Percentiles rank a stretch among this genome's conserved stretches.
Conservation (phyloP, 768 basidiomycete species). For the Leccinum aurantiacum region DNA sequence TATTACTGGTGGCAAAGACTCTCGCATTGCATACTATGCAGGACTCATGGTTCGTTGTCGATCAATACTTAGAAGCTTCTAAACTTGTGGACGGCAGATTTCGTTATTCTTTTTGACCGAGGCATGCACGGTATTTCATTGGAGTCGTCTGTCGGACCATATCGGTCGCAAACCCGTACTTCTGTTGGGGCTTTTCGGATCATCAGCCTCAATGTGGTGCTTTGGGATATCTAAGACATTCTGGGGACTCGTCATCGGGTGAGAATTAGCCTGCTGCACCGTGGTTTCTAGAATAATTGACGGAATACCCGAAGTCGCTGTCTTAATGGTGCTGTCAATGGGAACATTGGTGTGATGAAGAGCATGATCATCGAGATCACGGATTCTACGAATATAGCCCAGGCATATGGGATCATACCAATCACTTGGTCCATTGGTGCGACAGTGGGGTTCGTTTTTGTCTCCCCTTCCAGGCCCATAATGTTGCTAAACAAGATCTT, state of each 20-base stretch:
- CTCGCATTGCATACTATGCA: conserved; percentile 47
- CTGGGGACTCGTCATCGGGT: conserved; percentile 44
- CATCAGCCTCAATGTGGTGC: conserved; percentile 45
- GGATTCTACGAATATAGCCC: conserved; percentile 31
- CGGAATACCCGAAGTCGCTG: conserved; percentile 35
- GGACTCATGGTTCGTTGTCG: conserved; percentile 43
- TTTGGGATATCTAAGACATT: conserved; percentile 50
- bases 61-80: background rate
- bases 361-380: conserved; percentile 47
- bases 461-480: background rate
- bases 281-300: background rate
- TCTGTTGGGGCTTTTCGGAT: conserved; percentile 43
- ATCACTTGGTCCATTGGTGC: conserved; percentile 43
- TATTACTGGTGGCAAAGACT: conserved; percentile 45
- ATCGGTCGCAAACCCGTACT: conserved; percentile 52
- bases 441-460: conserved; percentile 41
- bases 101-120: conserved; percentile 51
- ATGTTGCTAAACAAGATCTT: conserved; percentile 4
- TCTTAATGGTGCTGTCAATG: conserved; percentile 50
- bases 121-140: conserved; percentile 46
- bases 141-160: conserved; percentile 50
- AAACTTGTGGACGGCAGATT: conserved; percentile 30
- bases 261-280: background rate
- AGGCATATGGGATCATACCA: conserved; percentile 61
- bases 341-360: conserved; percentile 55